A percentile compares a stretch with the other conserved stretches of the same genome.
These are phyloP conservation scores for Mortierella claussenii DNA, from an alignment of 192 early-diverging fungal genomes.

Conservation along the genomic window DNA sequence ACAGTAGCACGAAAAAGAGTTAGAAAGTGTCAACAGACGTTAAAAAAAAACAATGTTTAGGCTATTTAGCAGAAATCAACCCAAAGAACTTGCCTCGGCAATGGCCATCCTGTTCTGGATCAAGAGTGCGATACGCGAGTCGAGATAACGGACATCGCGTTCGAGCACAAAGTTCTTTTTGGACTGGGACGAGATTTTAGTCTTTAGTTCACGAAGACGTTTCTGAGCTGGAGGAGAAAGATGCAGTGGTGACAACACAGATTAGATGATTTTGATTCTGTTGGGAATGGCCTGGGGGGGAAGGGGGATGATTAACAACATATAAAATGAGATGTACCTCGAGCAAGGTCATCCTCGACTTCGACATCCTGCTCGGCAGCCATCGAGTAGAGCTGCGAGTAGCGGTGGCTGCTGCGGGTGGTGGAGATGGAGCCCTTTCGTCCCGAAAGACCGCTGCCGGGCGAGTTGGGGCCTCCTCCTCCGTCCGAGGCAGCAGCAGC, in stretches of 20 bases:
- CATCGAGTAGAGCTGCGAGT: constrained; percentile 82
- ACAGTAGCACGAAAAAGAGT: constrained; percentile 6
- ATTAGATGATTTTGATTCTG: too few species aligned
- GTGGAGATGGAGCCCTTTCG: constrained; percentile 51
- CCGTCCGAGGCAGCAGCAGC: constrained; percentile 29
- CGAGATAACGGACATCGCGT: constrained; percentile 91
- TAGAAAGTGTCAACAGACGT: background rate
- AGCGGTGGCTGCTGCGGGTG: constrained; percentile 72
- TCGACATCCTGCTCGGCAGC: constrained; percentile 93
- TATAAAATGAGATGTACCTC: constrained; percentile 64
- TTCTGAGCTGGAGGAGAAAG: constrained; percentile 72
- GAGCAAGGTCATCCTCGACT: constrained; percentile 92
- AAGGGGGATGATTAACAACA: background rate
- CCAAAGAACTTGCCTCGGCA: constrained; percentile 68
- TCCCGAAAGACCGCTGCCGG: constrained; percentile 32
- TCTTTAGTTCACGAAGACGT: constrained; percentile 85
- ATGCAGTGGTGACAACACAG: background rate
- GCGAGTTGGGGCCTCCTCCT: constrained; percentile 22
- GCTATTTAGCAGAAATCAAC: background rate
- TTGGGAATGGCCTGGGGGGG: too few species aligned
- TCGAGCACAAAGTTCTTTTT: constrained; percentile 96
- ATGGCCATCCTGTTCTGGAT: constrained; percentile 95
- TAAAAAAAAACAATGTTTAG: background rate
- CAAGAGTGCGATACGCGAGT: constrained; percentile 89
- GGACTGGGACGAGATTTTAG: constrained; percentile 90